Conservation (phyloP, 352 stramenopile genomes). For the Globisporangium polare region DNA sequence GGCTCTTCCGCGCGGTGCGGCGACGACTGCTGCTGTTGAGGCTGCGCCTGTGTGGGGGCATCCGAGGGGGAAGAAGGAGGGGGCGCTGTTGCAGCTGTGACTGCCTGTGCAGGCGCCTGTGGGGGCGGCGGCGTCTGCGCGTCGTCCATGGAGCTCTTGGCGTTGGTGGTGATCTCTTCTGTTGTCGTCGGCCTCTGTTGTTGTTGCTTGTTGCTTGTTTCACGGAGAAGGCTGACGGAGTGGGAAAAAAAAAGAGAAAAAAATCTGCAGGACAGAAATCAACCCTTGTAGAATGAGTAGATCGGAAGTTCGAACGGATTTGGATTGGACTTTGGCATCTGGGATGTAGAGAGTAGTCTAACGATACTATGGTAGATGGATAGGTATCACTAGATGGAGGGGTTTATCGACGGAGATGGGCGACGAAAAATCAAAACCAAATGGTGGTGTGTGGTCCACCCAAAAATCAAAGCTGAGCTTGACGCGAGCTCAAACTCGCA, state of each 20-base stretch:
- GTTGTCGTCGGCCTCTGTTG: neutral
- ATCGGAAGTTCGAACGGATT: neutral
- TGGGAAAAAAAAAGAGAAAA: neutral
- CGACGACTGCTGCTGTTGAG: neutral
- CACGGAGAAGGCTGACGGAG: neutral
- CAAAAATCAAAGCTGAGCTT: neutral
- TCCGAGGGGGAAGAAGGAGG: neutral
- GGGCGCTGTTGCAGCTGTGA: neutral
- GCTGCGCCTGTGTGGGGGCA: neutral
- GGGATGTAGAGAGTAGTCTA: neutral
- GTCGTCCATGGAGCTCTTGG: constrained; percentile 3
- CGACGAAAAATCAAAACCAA: neutral
- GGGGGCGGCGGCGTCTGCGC: neutral
- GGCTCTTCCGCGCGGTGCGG: neutral
- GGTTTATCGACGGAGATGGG: constrained; percentile 4
- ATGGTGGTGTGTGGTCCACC: neutral
- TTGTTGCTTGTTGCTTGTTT: no score
- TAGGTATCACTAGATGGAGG: constrained; percentile 2
- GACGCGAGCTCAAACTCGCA: no score
- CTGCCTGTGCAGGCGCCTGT: neutral
- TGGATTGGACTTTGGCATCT: neutral
- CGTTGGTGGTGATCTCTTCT: neutral
- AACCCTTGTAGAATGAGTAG: constrained; percentile 1
- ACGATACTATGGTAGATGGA: neutral
- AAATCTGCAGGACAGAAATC: neutral